A percentile compares a stretch with the other conserved stretches of the same genome.
Evolutionary conservation across 495 filamentous ascomycete genomes (phyloP).

Genomic region (Cercophora sp.): DNA sequence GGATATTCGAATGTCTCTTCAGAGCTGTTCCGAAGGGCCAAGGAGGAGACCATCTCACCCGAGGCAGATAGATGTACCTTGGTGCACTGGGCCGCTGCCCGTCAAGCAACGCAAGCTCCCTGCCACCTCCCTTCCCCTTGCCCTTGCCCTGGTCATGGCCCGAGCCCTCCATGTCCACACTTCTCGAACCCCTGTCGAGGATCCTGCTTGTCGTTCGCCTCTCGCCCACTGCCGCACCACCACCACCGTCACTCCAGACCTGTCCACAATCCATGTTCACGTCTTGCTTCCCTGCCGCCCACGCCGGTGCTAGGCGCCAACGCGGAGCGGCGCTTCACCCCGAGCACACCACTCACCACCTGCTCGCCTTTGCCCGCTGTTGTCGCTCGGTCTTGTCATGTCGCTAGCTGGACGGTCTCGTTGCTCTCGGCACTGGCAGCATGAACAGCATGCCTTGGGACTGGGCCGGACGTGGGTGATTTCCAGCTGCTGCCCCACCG

Average conservation of each 20-base stretch:
- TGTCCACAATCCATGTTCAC: background rate
- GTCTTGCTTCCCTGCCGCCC: background rate
- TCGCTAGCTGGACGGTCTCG: too few species aligned
- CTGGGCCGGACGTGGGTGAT: too few species aligned
- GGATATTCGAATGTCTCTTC: too few species aligned
- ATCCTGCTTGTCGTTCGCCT: slow-evolving; percentile 10
- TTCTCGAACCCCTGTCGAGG: slow-evolving; percentile 10
- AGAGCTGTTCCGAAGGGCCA: too few species aligned
- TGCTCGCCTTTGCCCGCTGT: background rate
- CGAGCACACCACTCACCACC: slow-evolving; percentile 1
- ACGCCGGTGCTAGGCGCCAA: background rate
- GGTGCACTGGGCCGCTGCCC: background rate
- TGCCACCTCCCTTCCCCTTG: background rate
- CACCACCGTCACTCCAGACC: background rate
- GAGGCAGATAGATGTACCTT: background rate
- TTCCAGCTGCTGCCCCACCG: slow-evolving; percentile 4
- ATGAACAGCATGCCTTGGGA: too few species aligned
- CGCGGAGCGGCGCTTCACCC: background rate
- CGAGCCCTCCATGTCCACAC: slow-evolving; percentile 1
- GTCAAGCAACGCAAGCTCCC: background rate
- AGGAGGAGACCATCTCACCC: too few species aligned
- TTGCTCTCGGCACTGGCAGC: too few species aligned
- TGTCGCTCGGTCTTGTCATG: too few species aligned
- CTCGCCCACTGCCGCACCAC: background rate
- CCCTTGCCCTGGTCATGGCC: background rate